Percentiles rank a stretch among this genome's conserved stretches.
phyloP scores from a whole-genome alignment of 2,329 filamentous ascomycete species.

The Paraphaeosphaeria minitans region DNA sequence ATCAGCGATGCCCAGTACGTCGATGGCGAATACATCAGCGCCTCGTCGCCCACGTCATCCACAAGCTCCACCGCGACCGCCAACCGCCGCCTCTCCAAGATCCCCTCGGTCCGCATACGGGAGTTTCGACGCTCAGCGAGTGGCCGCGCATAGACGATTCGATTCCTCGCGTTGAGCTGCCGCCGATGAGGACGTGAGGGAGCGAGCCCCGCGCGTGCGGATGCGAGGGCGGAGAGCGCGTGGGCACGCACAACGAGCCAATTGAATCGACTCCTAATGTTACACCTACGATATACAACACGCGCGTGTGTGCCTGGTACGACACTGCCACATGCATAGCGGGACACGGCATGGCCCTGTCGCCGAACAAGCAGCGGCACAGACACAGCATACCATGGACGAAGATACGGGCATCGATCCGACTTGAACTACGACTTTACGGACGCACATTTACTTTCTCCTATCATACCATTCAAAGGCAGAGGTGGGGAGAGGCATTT shows the following conservation, averaged over 20 bases:
- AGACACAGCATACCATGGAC: slow-evolving; percentile 1
- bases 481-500: not conserved
- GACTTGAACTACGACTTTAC: slow-evolving; percentile 19
- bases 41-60: slow-evolving; percentile 42
- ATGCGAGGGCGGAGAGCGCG: not conserved
- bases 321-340: slow-evolving; percentile 11
- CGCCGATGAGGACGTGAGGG: not conserved
- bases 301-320: slow-evolving; percentile 8
- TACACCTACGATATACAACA: slow-evolving; percentile 12
- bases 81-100: slow-evolving; percentile 43
- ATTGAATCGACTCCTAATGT: slow-evolving; percentile 5
- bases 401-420: slow-evolving; percentile 11
- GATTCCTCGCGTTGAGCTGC: not conserved
- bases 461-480: not conserved
- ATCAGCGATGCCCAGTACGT: slow-evolving; percentile 89
- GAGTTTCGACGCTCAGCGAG: slow-evolving; percentile 37
- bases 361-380: not conserved
- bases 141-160: slow-evolving; percentile 26
- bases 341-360: slow-evolving; percentile 1
- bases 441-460: slow-evolving; percentile 10
- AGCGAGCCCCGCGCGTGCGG: slow-evolving; percentile 8
- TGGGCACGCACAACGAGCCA: slow-evolving; percentile 3
- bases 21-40: slow-evolving; percentile 92
- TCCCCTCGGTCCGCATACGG: slow-evolving; percentile 39
- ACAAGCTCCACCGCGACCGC: slow-evolving; percentile 31